Conservation (phyloP, 2,329 filamentous ascomycete genomes). For the Xylariales sp. region DNA sequence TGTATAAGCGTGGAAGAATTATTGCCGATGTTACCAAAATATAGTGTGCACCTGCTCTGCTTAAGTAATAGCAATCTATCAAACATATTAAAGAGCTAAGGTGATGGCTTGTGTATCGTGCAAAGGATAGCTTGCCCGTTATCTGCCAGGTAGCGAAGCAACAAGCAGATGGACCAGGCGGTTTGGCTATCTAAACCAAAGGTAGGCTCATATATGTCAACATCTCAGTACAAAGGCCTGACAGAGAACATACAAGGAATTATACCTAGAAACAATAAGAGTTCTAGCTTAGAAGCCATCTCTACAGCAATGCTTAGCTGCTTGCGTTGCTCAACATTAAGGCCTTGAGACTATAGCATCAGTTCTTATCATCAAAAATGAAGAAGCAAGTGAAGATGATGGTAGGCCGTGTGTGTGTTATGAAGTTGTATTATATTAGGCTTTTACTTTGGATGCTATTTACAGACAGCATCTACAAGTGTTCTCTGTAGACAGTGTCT, state of each 20-base stretch:
- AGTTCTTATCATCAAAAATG: no score
- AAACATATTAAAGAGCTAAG: conserved; percentile 90
- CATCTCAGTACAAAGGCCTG: conserved; percentile 69
- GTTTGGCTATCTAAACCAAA: conserved; percentile 91
- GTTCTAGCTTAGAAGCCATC: conserved; percentile 84
- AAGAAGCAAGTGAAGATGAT: no score
- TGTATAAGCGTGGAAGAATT: conserved; percentile 71
- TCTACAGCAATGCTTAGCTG: conserved; percentile 92
- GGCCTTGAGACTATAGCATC: background rate
- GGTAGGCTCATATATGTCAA: conserved; percentile 83
- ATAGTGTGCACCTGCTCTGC: conserved; percentile 65
- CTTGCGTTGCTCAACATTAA: conserved; percentile 66
- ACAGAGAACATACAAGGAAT: conserved; percentile 51
- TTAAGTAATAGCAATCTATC: conserved; percentile 78
- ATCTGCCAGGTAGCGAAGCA: conserved; percentile 86
- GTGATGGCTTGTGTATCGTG: conserved; percentile 92
- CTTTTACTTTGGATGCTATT: no score
- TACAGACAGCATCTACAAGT: no score
- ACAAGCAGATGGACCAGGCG: conserved; percentile 85
- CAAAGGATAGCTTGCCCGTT: conserved; percentile 89
- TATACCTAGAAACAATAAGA: conserved; percentile 74
- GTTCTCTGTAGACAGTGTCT: no score
- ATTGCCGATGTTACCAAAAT: conserved; percentile 79
- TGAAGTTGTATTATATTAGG: no score
- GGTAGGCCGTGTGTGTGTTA: no score